Conservation (phyloP, 2,329 filamentous ascomycete genomes). For the Lanzia echinophila region DNA sequence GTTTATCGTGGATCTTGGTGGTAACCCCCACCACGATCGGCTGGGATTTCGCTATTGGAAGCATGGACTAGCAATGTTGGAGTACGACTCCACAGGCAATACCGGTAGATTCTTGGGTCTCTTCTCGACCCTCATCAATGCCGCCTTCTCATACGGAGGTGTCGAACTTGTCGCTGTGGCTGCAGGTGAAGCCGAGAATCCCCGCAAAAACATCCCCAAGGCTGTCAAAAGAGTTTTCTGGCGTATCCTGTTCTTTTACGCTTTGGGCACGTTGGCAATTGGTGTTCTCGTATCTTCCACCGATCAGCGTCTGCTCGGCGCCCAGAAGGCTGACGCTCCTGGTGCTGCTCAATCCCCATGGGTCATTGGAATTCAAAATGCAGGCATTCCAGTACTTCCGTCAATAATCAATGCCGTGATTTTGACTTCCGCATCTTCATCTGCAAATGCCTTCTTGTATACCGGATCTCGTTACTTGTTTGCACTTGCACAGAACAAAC, state of each 20-base stretch:
- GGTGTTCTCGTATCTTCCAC: constrained; percentile 67
- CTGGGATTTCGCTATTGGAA: constrained; percentile 68
- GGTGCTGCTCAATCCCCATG: constrained; percentile 64
- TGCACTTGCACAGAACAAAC: constrained; percentile 53
- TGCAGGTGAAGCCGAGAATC: constrained; percentile 66
- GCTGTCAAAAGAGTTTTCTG: constrained; percentile 78
- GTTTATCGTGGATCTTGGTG: constrained; percentile 76
- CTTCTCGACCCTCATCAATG: constrained; percentile 43
- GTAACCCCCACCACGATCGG: constrained; percentile 64
- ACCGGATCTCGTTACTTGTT: constrained; percentile 30
- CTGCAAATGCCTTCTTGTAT: constrained; percentile 28
- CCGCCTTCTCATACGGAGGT: constrained; percentile 43
- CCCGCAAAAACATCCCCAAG: constrained; percentile 60
- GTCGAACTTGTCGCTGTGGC: constrained; percentile 38
- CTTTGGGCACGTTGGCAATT: constrained; percentile 64
- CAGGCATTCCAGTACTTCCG: constrained; percentile 56
- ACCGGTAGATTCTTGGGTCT: constrained; percentile 68
- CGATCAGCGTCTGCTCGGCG: constrained; percentile 56
- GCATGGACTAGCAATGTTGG: constrained; percentile 62
- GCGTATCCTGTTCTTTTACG: constrained; percentile 68
- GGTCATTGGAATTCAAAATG: constrained; percentile 61
- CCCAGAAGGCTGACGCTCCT: constrained; percentile 50
- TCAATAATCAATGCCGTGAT: constrained; percentile 70
- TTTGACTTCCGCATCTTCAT: constrained; percentile 51
- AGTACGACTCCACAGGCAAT: constrained; percentile 53